Conservation (phyloP, 1,284 basidiomycete genomes). For the Pulchroboletus neoregius region DNA sequence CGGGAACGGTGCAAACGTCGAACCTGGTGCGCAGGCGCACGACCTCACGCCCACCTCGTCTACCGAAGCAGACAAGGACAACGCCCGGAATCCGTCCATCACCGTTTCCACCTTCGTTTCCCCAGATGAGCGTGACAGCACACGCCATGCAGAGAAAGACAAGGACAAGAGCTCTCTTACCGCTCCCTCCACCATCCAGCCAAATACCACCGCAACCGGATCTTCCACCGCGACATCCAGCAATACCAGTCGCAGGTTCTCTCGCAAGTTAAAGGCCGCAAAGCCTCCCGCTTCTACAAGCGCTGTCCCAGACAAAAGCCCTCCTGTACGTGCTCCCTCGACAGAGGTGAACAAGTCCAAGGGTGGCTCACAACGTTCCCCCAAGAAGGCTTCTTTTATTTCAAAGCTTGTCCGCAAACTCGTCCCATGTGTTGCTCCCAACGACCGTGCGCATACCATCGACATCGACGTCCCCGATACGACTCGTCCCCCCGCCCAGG, state of each 20-base stretch:
- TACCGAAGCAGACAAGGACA: conserved; percentile 35
- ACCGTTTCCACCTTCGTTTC: conserved; percentile 32
- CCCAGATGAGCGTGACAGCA: conserved; percentile 34
- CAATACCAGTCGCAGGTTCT: conserved; percentile 29
- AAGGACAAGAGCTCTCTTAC: conserved; percentile 43
- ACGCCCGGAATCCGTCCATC: conserved; percentile 31
- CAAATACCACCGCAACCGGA: conserved; percentile 26
- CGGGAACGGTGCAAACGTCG: conserved; percentile 25
- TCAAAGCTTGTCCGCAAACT: conserved; percentile 46
- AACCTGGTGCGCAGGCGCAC: conserved; percentile 33
- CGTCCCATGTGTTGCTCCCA: conserved; percentile 47
- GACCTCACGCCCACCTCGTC: conserved; percentile 34
- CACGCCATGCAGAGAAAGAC: conserved; percentile 38
- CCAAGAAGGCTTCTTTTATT: conserved; percentile 42
- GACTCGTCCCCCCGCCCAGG: conserved; percentile 11
- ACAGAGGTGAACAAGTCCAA: conserved; percentile 35
- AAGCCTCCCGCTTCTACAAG: conserved; percentile 19
- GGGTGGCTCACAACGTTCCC: conserved; percentile 35
- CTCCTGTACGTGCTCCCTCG: conserved; percentile 35
- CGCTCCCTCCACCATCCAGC: conserved; percentile 37
- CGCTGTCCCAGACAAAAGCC: conserved; percentile 27
- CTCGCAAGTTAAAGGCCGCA: conserved; percentile 29
- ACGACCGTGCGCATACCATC: conserved; percentile 36
- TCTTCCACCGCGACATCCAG: conserved; percentile 26
- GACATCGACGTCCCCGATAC: conserved; percentile 29